Conservation (phyloP, 306 rosid species). For the Malus fusca region DNA sequence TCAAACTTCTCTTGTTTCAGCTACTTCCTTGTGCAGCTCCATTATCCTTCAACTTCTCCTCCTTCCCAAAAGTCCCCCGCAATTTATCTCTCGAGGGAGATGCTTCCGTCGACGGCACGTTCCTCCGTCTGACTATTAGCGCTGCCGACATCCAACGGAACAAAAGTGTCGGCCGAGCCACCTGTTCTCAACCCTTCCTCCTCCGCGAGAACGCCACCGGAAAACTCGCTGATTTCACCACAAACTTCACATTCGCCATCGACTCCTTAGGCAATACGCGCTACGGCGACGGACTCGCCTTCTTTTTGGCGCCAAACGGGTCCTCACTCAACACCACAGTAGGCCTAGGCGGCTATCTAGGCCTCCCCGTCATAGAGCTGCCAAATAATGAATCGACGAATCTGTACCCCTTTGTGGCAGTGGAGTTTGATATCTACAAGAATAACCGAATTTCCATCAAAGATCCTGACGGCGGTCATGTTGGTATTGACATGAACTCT, state of each 20-base stretch:
- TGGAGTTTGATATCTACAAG: no score
- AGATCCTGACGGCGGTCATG: no score
- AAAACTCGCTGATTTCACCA: conserved; percentile 29
- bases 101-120: background rate
- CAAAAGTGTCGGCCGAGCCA: background rate
- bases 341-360: no score
- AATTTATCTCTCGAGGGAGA: background rate
- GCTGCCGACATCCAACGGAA: fast-evolving
- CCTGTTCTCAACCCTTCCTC: background rate
- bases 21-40: background rate
- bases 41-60: background rate
- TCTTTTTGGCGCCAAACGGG: no score
- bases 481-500: no score
- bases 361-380: no score
- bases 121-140: background rate
- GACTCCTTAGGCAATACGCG: fast-evolving
- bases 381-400: no score
- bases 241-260: conserved; percentile 25
- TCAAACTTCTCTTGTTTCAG: background rate
- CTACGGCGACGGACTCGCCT: no score
- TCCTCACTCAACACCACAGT: no score
- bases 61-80: background rate
- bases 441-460: no score
- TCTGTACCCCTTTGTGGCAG: no score
- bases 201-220: conserved; percentile 18